These are phyloP conservation scores for Paxillus rubicundulus DNA, from an alignment of 768 basidiomycete species.

Conservation along the genomic window DNA sequence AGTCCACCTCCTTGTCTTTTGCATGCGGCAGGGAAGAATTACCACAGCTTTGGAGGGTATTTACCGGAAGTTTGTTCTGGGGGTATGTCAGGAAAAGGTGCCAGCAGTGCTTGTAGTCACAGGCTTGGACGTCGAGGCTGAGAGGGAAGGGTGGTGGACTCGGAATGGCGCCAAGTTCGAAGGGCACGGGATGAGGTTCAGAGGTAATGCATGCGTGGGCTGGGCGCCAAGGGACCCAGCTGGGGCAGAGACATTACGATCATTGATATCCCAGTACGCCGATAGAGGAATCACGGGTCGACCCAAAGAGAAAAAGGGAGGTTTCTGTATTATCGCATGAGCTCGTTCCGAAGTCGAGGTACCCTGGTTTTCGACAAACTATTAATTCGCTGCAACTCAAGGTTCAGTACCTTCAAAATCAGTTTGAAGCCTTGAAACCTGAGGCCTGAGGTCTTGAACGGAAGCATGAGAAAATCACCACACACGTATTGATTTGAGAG, in stretches of 20 bases:
- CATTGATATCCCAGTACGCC: neutral
- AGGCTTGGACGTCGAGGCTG: conserved; percentile 11
- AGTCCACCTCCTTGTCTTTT: conserved; percentile 27
- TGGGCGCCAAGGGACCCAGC: too few species aligned
- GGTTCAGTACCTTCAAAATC: too few species aligned
- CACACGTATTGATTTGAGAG: too few species aligned
- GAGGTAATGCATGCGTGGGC: conserved; percentile 34
- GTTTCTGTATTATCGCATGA: neutral
- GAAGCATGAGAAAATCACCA: too few species aligned
- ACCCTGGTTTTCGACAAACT: too few species aligned
- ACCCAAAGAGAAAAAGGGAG: neutral
- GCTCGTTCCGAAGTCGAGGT: neutral
- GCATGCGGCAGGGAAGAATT: conserved; percentile 21
- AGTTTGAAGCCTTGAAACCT: too few species aligned
- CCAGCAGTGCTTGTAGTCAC: conserved; percentile 16
- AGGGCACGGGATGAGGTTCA: conserved; percentile 24
- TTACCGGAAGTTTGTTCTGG: conserved; percentile 2
- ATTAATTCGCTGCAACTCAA: too few species aligned
- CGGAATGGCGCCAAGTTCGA: conserved; percentile 25
- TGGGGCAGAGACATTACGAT: neutral
- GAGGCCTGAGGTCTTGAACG: too few species aligned
- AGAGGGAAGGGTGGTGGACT: conserved; percentile 33
- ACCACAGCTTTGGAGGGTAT: neutral
- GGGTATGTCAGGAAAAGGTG: conserved; percentile 7
- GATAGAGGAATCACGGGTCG: neutral